Conservation (phyloP, 768 basidiomycete species). For the Sarcomyxa edulis region DNA sequence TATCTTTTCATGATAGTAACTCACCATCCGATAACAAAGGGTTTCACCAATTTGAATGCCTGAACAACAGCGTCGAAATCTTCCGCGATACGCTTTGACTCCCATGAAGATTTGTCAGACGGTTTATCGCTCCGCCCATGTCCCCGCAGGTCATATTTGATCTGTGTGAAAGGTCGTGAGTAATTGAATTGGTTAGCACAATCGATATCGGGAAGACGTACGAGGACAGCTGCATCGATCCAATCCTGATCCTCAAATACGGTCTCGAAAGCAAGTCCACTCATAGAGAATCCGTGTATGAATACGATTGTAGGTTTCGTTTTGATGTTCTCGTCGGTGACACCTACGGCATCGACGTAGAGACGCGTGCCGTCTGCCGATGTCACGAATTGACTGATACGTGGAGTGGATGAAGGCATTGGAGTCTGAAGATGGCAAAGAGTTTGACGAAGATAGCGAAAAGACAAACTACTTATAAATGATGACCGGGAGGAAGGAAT, state of each 20-base stretch:
- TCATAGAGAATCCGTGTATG: constrained; percentile 28
- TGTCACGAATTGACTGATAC: constrained; percentile 3
- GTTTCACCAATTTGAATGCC: constrained; percentile 20
- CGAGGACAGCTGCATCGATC: constrained; percentile 16
- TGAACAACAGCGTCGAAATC: constrained; percentile 16
- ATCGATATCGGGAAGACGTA: background rate
- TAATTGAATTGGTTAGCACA: background rate
- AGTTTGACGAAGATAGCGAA: too few relatives aligned
- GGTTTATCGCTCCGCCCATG: constrained; percentile 13
- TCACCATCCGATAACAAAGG: constrained; percentile 29
- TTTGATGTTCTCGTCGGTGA: too few relatives aligned
- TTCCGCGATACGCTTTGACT: constrained; percentile 10
- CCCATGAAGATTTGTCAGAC: constrained; percentile 5
- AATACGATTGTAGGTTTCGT: constrained; percentile 26
- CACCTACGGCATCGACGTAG: constrained; percentile 27
- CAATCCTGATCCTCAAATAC: constrained; percentile 25
- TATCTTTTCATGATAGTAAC: constrained; percentile 1
- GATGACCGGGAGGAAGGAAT: too few relatives aligned
- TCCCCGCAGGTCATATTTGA: constrained; percentile 12
- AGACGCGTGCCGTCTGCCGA: constrained; percentile 30
- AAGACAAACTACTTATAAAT: too few relatives aligned
- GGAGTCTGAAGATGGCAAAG: too few relatives aligned
- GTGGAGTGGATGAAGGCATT: too few relatives aligned
- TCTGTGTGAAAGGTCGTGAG: too few relatives aligned
- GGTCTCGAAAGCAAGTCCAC: constrained; percentile 22